Evolutionary conservation across 495 filamentous ascomycete species (phyloP).

Genomic region (Baudoinia panamericana): DNA sequence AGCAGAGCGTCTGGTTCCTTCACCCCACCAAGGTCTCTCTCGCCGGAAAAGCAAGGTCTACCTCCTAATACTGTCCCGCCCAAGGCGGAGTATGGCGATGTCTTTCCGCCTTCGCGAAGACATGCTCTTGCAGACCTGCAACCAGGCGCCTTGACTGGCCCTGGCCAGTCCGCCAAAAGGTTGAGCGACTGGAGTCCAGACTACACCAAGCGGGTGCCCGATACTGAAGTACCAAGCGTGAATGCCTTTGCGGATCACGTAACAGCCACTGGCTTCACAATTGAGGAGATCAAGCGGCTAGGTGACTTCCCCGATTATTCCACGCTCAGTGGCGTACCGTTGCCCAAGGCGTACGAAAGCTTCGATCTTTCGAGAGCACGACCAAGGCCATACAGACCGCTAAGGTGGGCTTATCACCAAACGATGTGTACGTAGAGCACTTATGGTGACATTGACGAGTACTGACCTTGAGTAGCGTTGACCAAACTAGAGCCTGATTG

Average conservation of each 20-base stretch:
- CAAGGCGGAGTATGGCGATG: conserved; percentile 33
- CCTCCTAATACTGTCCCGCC: conserved; percentile 20
- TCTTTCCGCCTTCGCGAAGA: conserved; percentile 45
- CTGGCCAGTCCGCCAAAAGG: conserved; percentile 17
- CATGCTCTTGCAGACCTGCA: conserved; percentile 33
- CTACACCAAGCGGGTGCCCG: conserved; percentile 21
- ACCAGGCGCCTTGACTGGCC: conserved; percentile 15
- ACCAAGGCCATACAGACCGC: conserved; percentile 47
- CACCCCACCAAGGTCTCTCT: conserved; percentile 46
- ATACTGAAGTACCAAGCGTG: conserved; percentile 14
- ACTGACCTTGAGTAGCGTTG: conserved; percentile 43
- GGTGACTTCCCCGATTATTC: conserved; percentile 81
- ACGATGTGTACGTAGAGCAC: conserved; percentile 64
- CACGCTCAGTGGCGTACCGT: conserved; percentile 60
- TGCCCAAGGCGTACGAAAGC: conserved; percentile 56
- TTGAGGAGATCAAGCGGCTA: conserved; percentile 56
- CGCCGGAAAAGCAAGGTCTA: conserved; percentile 35
- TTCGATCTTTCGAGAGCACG: conserved; percentile 30
- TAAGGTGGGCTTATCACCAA: conserved; percentile 82
- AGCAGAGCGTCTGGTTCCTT: conserved; percentile 27
- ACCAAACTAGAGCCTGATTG: conserved; percentile 72
- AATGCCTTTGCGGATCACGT: conserved; percentile 22
- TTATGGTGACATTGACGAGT: not conserved
- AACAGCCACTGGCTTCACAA: conserved; percentile 49
- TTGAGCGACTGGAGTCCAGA: conserved; percentile 18